A percentile compares a stretch with the other conserved stretches of the same genome.
These are phyloP conservation scores for Astraeus odoratus DNA, from an alignment of 768 basidiomycete genomes.

Conservation along the genomic window DNA sequence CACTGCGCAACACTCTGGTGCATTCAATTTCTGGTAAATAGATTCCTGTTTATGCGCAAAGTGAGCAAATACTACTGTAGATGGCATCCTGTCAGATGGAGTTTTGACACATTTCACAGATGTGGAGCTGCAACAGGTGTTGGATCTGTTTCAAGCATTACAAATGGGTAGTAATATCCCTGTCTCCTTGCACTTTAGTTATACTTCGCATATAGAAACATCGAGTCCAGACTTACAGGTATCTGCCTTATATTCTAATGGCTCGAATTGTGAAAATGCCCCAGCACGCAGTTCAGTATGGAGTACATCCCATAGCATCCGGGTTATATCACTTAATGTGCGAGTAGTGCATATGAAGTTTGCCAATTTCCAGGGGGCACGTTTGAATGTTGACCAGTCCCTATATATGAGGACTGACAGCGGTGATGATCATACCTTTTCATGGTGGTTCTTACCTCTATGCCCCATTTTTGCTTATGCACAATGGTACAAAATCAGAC, in stretches of 20 bases:
- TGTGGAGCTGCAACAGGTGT: not conserved
- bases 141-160: not conserved
- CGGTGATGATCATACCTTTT: not conserved
- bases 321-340: not conserved
- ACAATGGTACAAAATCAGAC: slow-evolving; percentile 17
- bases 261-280: no score
- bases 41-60: not conserved
- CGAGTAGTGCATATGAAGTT: slow-evolving; percentile 28
- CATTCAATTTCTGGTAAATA: not conserved
- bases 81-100: not conserved
- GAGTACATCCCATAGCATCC: slow-evolving; percentile 26
- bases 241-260: not conserved
- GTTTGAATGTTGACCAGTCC: slow-evolving; percentile 38
- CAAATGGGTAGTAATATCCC: not conserved
- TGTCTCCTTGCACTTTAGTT: not conserved
- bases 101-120: not conserved
- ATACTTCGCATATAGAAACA: not conserved
- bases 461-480: slow-evolving; percentile 17
- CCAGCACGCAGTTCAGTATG: slow-evolving; percentile 36
- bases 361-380: slow-evolving; percentile 38
- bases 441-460: slow-evolving; percentile 5
- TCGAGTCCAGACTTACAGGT: not conserved
- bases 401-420: slow-evolving; percentile 18
- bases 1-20: not conserved
- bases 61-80: not conserved